phyloP scores from a whole-genome alignment of 306 rosid species.

The Elaeagnus macrophylla region DNA sequence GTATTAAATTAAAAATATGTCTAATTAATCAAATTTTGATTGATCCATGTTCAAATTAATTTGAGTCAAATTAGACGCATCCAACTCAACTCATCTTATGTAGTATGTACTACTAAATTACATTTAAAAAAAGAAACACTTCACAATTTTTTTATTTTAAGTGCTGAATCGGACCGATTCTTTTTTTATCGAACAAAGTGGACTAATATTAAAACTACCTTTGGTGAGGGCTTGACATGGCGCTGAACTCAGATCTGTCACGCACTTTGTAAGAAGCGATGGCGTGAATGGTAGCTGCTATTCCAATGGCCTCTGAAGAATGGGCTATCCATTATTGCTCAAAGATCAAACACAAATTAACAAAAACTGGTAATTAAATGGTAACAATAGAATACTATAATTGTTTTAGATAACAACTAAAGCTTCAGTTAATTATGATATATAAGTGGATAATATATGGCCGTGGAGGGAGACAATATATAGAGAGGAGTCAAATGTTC shows the following conservation, averaged over 20 bases:
- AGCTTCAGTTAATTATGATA: background rate
- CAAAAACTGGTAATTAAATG: too few species aligned
- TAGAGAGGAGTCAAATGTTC: background rate
- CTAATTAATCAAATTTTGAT: too few species aligned
- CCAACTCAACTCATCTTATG: too few species aligned
- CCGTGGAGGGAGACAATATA: background rate
- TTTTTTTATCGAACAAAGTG: slow-evolving; percentile 32
- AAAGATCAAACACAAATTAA: background rate
- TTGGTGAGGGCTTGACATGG: slow-evolving; percentile 19
- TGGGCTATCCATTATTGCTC: slow-evolving; percentile 20
- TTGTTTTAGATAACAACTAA: background rate
- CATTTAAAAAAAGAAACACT: too few species aligned
- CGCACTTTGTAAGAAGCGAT: slow-evolving; percentile 1
- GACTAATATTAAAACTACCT: slow-evolving; percentile 53
- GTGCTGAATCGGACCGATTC: slow-evolving; percentile 22
- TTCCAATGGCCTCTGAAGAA: slow-evolving; percentile 19
- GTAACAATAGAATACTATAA: background rate
- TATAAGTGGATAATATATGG: background rate
- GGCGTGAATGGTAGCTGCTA: slow-evolving; percentile 2
- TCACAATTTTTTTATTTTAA: too few species aligned
- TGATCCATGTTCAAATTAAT: too few species aligned
- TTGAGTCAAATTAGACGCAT: too few species aligned
- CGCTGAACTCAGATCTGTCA: slow-evolving; percentile 7
- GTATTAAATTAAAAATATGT: too few species aligned
- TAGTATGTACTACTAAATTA: too few species aligned